Conservation (phyloP, 495 filamentous ascomycete species). For the Podospora anserina region DNA sequence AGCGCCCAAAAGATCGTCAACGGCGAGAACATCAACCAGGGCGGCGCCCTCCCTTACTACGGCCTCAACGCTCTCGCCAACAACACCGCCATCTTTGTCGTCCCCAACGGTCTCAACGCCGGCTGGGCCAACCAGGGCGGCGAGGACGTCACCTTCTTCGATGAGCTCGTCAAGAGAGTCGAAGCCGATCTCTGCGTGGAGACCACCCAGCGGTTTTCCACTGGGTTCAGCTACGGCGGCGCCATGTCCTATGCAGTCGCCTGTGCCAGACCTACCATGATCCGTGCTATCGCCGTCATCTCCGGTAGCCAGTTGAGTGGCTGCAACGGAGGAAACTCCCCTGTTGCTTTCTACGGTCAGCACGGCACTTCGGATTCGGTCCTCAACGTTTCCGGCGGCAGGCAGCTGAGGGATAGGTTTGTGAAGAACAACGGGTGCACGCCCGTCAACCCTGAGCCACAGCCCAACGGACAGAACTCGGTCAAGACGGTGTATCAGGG, state of each 20-base stretch:
- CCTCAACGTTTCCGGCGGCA: slow-evolving; percentile 36
- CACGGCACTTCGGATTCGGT: slow-evolving; percentile 43
- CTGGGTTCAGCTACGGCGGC: slow-evolving; percentile 51
- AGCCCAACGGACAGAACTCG: slow-evolving; percentile 23
- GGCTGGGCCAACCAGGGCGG: slow-evolving; percentile 47
- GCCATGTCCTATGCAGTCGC: slow-evolving; percentile 49
- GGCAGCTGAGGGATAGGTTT: slow-evolving; percentile 38
- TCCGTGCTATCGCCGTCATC: slow-evolving; percentile 46
- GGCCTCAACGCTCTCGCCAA: slow-evolving; percentile 39
- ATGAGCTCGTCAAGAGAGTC: slow-evolving; percentile 36
- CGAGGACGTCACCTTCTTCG: slow-evolving; percentile 45
- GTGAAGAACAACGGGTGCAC: slow-evolving; percentile 43
- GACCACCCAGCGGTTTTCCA: slow-evolving; percentile 43
- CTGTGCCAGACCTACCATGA: slow-evolving; percentile 39
- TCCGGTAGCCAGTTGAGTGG: slow-evolving; percentile 37
- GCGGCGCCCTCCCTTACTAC: slow-evolving; percentile 40
- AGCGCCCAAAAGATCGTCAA: slow-evolving; percentile 37
- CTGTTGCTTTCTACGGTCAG: slow-evolving; percentile 46
- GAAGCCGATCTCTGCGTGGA: slow-evolving; percentile 47
- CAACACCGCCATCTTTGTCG: slow-evolving; percentile 44
- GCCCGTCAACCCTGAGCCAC: slow-evolving; percentile 14
- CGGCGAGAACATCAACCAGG: slow-evolving; percentile 32
- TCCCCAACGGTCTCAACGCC: slow-evolving; percentile 45
- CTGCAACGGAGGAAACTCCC: slow-evolving; percentile 41
- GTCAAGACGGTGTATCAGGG: slow-evolving; percentile 34